These are phyloP conservation scores for Sarcocystis neurona DNA, from an alignment of 169 alveolate species.

Conservation along the genomic window DNA sequence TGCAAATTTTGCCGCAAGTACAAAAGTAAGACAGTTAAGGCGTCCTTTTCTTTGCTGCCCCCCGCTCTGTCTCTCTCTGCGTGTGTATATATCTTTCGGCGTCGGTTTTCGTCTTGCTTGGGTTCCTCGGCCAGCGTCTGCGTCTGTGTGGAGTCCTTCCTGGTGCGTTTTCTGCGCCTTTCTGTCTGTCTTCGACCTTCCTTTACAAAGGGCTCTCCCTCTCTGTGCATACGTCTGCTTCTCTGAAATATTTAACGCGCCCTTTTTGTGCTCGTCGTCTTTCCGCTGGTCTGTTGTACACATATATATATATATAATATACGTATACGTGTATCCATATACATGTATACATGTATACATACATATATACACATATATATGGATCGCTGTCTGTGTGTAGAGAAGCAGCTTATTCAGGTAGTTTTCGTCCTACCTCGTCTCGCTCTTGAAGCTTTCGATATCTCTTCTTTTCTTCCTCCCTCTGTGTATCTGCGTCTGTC, in stretches of 20 bases:
- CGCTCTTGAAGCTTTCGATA: too few species aligned
- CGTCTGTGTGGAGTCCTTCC: neutral
- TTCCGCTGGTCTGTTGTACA: too few species aligned
- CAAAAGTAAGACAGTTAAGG: slow-evolving; percentile 1
- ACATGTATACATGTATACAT: too few species aligned
- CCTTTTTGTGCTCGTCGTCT: too few species aligned
- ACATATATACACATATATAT: too few species aligned
- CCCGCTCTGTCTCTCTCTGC: neutral
- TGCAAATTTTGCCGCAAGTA: slow-evolving; percentile 67
- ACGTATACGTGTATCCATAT: too few species aligned
- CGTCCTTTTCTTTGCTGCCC: neutral
- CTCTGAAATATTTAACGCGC: too few species aligned
- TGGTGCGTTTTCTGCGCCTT: neutral
- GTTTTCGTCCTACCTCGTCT: too few species aligned
- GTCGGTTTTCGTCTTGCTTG: neutral
- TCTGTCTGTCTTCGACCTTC: neutral
- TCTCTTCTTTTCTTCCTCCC: neutral
- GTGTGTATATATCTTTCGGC: neutral
- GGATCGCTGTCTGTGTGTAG: too few species aligned
- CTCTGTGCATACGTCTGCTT: too few species aligned
- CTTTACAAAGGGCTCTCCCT: neutral
- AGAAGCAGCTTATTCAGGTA: too few species aligned
- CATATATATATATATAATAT: too few species aligned
- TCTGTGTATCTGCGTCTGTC: neutral
- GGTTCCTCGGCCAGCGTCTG: neutral